Evolutionary conservation across 2,329 filamentous ascomycete genomes (phyloP).

Genomic region (Hymenoscyphus occultus): DNA sequence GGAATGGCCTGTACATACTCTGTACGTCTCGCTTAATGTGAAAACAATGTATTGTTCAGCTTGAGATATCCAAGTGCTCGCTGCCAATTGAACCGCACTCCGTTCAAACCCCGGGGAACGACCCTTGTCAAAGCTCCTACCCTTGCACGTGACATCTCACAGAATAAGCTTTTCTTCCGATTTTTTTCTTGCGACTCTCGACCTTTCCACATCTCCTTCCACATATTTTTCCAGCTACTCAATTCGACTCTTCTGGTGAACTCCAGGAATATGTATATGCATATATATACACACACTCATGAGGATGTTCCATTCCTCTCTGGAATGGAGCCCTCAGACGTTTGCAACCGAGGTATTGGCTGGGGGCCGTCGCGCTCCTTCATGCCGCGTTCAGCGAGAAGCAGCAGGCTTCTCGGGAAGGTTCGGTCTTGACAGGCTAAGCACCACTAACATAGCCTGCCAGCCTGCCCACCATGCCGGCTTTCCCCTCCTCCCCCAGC

Average conservation of each 20-base stretch:
- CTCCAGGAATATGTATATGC: background rate
- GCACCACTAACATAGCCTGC: background rate
- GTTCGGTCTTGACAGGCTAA: background rate
- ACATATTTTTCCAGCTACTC: background rate
- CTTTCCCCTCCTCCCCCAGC: constrained; percentile 2
- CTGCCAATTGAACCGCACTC: background rate
- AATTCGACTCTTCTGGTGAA: background rate
- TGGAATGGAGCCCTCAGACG: background rate
- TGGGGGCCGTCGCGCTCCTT: background rate
- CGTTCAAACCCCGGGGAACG: background rate
- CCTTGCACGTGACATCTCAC: background rate
- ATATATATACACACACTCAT: background rate
- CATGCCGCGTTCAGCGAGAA: constrained; percentile 11
- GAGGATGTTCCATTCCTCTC: background rate
- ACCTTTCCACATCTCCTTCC: background rate
- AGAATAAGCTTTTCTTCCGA: background rate
- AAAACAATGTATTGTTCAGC: too few relatives aligned
- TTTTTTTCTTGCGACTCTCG: background rate
- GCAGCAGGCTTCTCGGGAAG: background rate
- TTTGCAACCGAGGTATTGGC: background rate
- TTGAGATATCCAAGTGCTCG: background rate
- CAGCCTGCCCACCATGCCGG: background rate
- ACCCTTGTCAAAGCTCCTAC: background rate
- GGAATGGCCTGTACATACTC: too few relatives aligned
- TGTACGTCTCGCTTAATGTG: too few relatives aligned